phyloP scores from a whole-genome alignment of 768 basidiomycete genomes.

The Botryobasidium botryosum region DNA sequence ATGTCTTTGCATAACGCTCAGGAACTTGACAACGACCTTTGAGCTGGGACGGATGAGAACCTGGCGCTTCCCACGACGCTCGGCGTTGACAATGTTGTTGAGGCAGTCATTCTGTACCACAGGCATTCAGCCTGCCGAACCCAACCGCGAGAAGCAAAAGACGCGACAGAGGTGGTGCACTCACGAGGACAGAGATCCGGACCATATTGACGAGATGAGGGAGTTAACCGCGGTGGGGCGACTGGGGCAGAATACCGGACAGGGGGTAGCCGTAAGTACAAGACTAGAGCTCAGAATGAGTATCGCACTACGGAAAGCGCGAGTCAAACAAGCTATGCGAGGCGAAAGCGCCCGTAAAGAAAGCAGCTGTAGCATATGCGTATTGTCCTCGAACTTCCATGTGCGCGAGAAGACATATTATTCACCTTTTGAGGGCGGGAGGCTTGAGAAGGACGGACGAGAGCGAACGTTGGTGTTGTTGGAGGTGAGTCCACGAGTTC shows the following conservation, averaged over 20 bases:
- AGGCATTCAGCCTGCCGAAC: background rate
- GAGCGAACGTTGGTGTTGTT: too few relatives aligned
- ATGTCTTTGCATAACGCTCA: slow-evolving; percentile 98
- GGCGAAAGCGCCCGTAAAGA: too few relatives aligned
- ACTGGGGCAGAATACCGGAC: slow-evolving; percentile 14
- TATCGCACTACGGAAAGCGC: slow-evolving; percentile 68
- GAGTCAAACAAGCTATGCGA: slow-evolving; percentile 38
- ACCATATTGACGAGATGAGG: slow-evolving; percentile 37
- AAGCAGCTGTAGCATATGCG: too few relatives aligned
- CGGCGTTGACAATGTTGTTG: slow-evolving; percentile 99
- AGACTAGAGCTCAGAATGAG: slow-evolving; percentile 56
- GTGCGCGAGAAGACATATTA: slow-evolving; percentile 17
- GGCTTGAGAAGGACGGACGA: slow-evolving; percentile 16
- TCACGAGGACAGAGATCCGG: slow-evolving; percentile 65
- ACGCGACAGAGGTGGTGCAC: too few relatives aligned
- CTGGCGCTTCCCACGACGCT: slow-evolving; percentile 98
- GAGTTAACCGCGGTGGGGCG: slow-evolving; percentile 1
- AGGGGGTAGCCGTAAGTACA: slow-evolving; percentile 21
- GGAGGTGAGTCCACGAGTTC: too few relatives aligned
- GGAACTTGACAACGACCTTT: slow-evolving; percentile 95
- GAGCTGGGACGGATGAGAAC: slow-evolving; percentile 94
- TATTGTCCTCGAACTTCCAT: slow-evolving; percentile 8
- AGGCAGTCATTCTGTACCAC: slow-evolving; percentile 40
- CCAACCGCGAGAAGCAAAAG: background rate
- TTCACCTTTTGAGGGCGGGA: slow-evolving; percentile 29